Percentiles rank a stretch among this genome's conserved stretches.
These are phyloP conservation scores for Yamadazyma kanchanaburiensis DNA, from an alignment of 1,139 yeast genomes.

Conservation along the genomic window DNA sequence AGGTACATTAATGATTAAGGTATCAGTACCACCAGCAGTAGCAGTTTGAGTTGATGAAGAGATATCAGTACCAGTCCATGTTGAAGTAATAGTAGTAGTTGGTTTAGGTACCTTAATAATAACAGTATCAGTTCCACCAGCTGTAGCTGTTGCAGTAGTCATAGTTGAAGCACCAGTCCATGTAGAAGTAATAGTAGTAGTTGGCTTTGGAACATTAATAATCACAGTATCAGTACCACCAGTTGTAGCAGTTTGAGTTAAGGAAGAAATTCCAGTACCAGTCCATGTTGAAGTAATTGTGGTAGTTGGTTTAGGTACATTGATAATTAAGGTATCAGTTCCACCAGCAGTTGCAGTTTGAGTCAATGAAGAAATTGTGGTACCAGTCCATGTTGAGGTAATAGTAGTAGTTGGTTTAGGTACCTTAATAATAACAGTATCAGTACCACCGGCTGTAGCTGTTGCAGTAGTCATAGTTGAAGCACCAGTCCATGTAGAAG, in stretches of 20 bases:
- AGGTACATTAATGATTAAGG: background rate
- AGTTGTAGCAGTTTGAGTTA: slow-evolving; percentile 4
- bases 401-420: slow-evolving; percentile 6
- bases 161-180: slow-evolving; percentile 1
- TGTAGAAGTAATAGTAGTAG: slow-evolving; percentile 2
- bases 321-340: slow-evolving; percentile 13
- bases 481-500: slow-evolving; percentile 2
- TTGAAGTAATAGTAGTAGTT: slow-evolving; percentile 7
- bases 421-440: slow-evolving; percentile 4
- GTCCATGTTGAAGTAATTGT: slow-evolving; percentile 5
- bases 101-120: slow-evolving; percentile 5
- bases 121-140: slow-evolving; percentile 8
- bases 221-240: slow-evolving; percentile 15
- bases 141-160: background rate
- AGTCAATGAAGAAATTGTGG: slow-evolving; percentile 12
- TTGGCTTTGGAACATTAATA: slow-evolving; percentile 13
- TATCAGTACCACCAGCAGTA: slow-evolving; percentile 4
- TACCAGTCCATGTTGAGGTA: slow-evolving; percentile 5
- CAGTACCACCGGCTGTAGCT: slow-evolving; percentile 2
- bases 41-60: slow-evolving; percentile 12
- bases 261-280: background rate
- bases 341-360: slow-evolving; percentile 9
- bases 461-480: slow-evolving; percentile 2
- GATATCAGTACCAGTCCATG: slow-evolving; percentile 7
- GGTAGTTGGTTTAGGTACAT: slow-evolving; percentile 5